Evolutionary conservation across 495 filamentous ascomycete species (phyloP), one percentile per base, ranked within the genome.

Genomic region (Monascus purpureus): DNA sequence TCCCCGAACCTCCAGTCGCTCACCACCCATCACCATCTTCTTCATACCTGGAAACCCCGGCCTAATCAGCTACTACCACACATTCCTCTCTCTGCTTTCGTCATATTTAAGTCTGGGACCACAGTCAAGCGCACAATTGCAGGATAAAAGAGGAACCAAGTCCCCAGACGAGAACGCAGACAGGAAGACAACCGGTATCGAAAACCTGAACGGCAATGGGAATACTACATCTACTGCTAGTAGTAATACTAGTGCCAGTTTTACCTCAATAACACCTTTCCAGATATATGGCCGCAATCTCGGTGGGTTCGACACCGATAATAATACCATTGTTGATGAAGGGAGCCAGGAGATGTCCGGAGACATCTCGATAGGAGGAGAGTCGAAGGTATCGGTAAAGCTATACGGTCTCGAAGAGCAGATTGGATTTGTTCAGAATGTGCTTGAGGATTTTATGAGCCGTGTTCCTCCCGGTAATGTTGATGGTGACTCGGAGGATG

Each of bases 21-120:
- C 39, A 2, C 12, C 35, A 0, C 40, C 49, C 3, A 44, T 47
- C 9, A 53, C 49, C 32, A 57, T 77, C 24, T 76, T 68, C 59
- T 82, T 92, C 51, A 72, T 94, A 25, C 65, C 84, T 17, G 88
- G 88, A 11, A 94, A 94, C 39, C 88, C 88, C 7, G 88, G 88
- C 0, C 57, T 93, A 20, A 75, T 93, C 28, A 59, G 56, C 18
- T 95, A 86, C 62, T 96, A 95, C 54, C 50, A 64, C 22, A 61
- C 68, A 1, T 94, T 92, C 52, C 62, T 84, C 14, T 73, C 53
- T 28, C 53, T 59, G 15, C 53, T 77, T 3, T 50, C 57, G 17
- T 29, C 41, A 8, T 36, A 52, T 22, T 39, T 53, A 22, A 9
- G 9, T 22, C 20, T 22, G 9, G 20, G 20, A 4, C 9, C 9